Percentiles rank a stretch among this genome's conserved stretches.
Conservation (phyloP, 495 filamentous ascomycete genomes). For the Penicillium turbatum region DNA sequence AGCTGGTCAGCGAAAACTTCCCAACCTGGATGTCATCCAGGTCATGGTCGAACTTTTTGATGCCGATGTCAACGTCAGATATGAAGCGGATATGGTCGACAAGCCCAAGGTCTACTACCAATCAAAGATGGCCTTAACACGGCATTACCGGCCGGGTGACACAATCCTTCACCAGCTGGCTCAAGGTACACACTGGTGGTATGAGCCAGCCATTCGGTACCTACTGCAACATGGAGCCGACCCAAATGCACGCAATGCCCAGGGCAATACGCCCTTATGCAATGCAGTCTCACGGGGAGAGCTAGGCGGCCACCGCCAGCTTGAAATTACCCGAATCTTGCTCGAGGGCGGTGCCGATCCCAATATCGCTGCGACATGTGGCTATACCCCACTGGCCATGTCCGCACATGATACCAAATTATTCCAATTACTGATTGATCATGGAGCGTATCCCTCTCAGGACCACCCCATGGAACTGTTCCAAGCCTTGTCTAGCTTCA, state of each 20-base stretch:
- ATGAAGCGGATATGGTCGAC: slow-evolving; percentile 1
- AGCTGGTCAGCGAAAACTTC: slow-evolving; percentile 27
- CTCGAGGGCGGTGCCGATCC: slow-evolving; percentile 36
- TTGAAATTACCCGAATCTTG: slow-evolving; percentile 25
- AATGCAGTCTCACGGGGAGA: slow-evolving; percentile 24
- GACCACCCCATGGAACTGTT: slow-evolving; percentile 23
- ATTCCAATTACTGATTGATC: slow-evolving; percentile 12
- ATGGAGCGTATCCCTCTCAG: slow-evolving; percentile 17
- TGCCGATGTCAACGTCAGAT: slow-evolving; percentile 32
- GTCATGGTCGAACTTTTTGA: slow-evolving; percentile 38
- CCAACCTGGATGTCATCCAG: slow-evolving; percentile 41
- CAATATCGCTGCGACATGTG: slow-evolving; percentile 27
- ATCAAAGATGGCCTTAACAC: slow-evolving; percentile 1
- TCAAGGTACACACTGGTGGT: slow-evolving; percentile 41
- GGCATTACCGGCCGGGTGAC: slow-evolving; percentile 17
- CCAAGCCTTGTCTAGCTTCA: slow-evolving; percentile 8
- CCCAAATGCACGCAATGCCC: slow-evolving; percentile 27
- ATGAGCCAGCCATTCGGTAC: slow-evolving; percentile 40
- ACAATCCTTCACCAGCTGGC: slow-evolving; percentile 37
- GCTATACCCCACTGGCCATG: slow-evolving; percentile 16
- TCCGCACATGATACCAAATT: slow-evolving; percentile 13
- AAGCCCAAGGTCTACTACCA: slow-evolving; percentile 13
- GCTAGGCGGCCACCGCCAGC: slow-evolving; percentile 11
- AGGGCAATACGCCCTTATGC: slow-evolving; percentile 40
- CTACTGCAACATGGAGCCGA: slow-evolving; percentile 40